These are phyloP conservation scores for Albugo candida DNA, from an alignment of 352 stramenopile genomes.

Conservation along the genomic window DNA sequence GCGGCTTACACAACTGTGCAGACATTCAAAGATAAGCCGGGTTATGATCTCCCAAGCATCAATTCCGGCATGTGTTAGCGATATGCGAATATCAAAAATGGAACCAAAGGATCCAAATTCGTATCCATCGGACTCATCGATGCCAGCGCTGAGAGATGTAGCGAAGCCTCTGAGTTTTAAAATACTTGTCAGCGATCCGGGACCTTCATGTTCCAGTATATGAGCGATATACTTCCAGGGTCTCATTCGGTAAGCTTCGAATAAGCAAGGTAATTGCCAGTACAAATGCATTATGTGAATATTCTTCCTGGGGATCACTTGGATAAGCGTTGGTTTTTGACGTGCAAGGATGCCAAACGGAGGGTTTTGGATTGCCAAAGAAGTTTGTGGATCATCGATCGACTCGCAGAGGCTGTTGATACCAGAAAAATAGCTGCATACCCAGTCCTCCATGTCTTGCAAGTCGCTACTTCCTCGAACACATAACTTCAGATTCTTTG, in stretches of 20 bases:
- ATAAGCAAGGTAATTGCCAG: slow-evolving; percentile 14
- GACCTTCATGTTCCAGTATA: slow-evolving; percentile 20
- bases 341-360: slow-evolving; percentile 12
- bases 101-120: slow-evolving; percentile 20
- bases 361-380: neutral
- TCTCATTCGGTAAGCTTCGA: slow-evolving; percentile 13
- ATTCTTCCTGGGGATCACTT: slow-evolving; percentile 15
- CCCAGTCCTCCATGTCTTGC: slow-evolving; percentile 17
- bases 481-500: slow-evolving; percentile 23
- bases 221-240: slow-evolving; percentile 21
- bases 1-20: slow-evolving; percentile 5
- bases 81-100: slow-evolving; percentile 21
- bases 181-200: slow-evolving; percentile 13
- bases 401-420: slow-evolving; percentile 4
- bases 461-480: slow-evolving; percentile 18
- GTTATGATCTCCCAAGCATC: slow-evolving; percentile 15
- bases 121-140: slow-evolving; percentile 19
- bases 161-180: slow-evolving; percentile 15
- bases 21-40: slow-evolving; percentile 11
- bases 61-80: slow-evolving; percentile 14
- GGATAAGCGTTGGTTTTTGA: slow-evolving; percentile 14
- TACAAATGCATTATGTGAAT: slow-evolving; percentile 21
- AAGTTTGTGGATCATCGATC: neutral
- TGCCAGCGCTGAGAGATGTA: slow-evolving; percentile 16
- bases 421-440: slow-evolving; percentile 18